Evolutionary conservation across 192 early-diverging fungal genomes (phyloP), one percentile per base, ranked within the genome.

Genomic region (Phycomyces blakesleeanus): DNA sequence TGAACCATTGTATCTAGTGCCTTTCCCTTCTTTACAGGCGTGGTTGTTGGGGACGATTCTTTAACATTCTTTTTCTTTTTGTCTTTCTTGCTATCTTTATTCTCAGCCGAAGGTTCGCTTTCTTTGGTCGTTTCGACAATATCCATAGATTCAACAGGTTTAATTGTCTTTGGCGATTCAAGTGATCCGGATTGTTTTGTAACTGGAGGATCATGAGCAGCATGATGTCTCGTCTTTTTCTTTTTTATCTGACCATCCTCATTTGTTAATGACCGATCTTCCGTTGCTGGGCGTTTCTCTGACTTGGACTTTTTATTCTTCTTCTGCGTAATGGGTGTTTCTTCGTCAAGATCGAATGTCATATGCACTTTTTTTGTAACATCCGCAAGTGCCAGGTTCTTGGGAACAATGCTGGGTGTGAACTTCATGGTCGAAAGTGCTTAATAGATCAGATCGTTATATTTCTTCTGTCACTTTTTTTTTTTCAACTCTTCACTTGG

Each of bases 381-480:
- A 53, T 73, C 71, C n/a, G 55, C 40, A 1, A 67, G 29, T 15
- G 39, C n/a, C 5, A 57, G 25, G n/a, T 67, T 34, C 50, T 73
- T 73, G n/a, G 62, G 57, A 20, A 51, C 71, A 40, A 49, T 55
- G 12, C 51, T 72, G 16, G 70, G 59, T 57, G 63, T 64, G 49
- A 72, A 64, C 59, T 65, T 66, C 61, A 63, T 61, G 29, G 29
- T 34, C 29, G 29, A 34, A 2, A 42, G 57, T 34, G 29, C 7
- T 34, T 34, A 34, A 34, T 34, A 7, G 29, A 34, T 34, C 29
- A 34, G 29, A 34, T 34, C 29, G 29, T 11, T 47, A 2, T 47
- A n/a, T 41, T 14, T 41, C 18, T 18, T 7, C 11, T 47, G 15
- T 47, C 44, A 47, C 44, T 47, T 18, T 47, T 14, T 41, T 14